Evolutionary conservation across 1,284 basidiomycete genomes (phyloP).

Genomic region (Pterula multifida): DNA sequence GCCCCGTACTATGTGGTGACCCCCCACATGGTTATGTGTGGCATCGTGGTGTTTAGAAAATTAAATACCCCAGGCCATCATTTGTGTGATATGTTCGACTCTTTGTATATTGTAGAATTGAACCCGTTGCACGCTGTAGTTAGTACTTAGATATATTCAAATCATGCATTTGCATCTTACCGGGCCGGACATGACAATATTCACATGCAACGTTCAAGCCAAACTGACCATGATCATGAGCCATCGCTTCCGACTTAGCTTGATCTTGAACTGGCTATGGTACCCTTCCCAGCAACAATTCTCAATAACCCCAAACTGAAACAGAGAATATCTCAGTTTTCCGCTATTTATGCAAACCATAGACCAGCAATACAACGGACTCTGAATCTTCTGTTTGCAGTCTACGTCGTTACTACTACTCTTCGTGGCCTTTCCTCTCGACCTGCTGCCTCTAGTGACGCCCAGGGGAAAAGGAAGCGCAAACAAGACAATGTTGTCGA

Average conservation of each 20-base stretch:
- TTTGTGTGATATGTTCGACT: background rate
- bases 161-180: background rate
- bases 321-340: slow-evolving; percentile 27
- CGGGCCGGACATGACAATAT: background rate
- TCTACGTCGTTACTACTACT: slow-evolving; percentile 52
- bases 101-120: background rate
- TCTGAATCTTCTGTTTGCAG: slow-evolving; percentile 50
- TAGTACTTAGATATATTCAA: too few relatives aligned
- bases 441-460: slow-evolving; percentile 21
- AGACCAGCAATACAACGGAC: slow-evolving; percentile 58
- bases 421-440: slow-evolving; percentile 38
- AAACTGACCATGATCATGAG: too few relatives aligned
- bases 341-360: slow-evolving; percentile 44
- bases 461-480: slow-evolving; percentile 27
- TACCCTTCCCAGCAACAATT: background rate
- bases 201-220: background rate
- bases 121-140: background rate
- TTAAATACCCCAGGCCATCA: background rate
- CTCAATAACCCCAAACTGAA: slow-evolving; percentile 10
- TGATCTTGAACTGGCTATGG: background rate
- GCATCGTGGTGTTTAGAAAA: background rate
- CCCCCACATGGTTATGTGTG: background rate
- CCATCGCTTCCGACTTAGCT: background rate
- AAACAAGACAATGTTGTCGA: slow-evolving; percentile 17
- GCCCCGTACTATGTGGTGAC: background rate